Conservation (phyloP, 2,329 filamentous ascomycete species). For the Volutella citrinella region DNA sequence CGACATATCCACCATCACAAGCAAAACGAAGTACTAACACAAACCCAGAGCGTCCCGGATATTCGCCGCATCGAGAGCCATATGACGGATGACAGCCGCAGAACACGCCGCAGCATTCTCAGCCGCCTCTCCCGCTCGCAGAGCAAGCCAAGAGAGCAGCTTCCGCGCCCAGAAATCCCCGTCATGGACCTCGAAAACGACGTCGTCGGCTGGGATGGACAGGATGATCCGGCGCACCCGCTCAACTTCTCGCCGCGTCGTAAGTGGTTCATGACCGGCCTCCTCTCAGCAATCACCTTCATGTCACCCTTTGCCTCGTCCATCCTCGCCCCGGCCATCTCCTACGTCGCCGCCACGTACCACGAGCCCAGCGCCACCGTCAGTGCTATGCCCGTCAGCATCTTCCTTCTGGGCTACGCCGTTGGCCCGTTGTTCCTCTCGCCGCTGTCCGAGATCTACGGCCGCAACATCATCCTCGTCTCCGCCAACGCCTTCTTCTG, state of each 20-base stretch:
- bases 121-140: conserved; percentile 22
- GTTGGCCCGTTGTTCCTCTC: conserved; percentile 57
- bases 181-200: conserved; percentile 48
- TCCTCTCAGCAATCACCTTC: conserved; percentile 60
- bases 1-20: no score
- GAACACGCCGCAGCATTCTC: conserved; percentile 21
- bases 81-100: conserved; percentile 15
- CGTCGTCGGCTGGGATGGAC: conserved; percentile 59
- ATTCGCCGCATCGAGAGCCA: conserved; percentile 17
- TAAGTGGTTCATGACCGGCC: conserved; percentile 57
- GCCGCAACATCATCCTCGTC: conserved; percentile 55
- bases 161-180: conserved; percentile 39
- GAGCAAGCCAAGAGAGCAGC: conserved; percentile 26
- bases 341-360: conserved; percentile 42
- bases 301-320: conserved; percentile 65
- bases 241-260: conserved; percentile 53
- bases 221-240: conserved; percentile 56
- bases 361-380: conserved; percentile 36
- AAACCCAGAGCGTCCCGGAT: conserved; percentile 12
- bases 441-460: conserved; percentile 63
- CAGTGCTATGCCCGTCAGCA: conserved; percentile 54
- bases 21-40: no score
- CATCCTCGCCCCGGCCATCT: conserved; percentile 52
- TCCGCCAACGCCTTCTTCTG: conserved; percentile 59
- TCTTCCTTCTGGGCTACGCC: conserved; percentile 59